Percentiles rank a stretch among this genome's conserved stretches.
Conservation (phyloP, 176 grass and related monocot genomes). For the Rhipidocladum racemiflorum region DNA sequence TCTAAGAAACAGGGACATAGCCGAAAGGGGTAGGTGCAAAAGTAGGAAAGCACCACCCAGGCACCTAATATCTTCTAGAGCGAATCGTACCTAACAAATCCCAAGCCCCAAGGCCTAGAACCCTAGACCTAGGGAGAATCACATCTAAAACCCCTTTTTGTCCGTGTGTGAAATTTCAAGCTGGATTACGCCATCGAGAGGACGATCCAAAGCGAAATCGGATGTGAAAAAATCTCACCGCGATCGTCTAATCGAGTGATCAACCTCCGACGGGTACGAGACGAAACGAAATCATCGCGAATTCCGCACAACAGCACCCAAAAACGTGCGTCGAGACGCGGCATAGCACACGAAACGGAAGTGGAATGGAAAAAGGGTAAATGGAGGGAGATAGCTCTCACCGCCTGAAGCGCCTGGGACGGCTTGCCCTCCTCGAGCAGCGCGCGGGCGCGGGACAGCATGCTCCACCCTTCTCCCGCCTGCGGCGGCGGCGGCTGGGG, state of each 20-base stretch:
- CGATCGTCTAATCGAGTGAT: slow-evolving; percentile 12
- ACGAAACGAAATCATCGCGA: not conserved
- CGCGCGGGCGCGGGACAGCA: slow-evolving; percentile 62
- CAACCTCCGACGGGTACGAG: not conserved
- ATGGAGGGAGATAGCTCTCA: slow-evolving; percentile 28
- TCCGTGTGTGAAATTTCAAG: not conserved
- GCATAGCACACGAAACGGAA: slow-evolving; percentile 18
- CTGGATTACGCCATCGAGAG: not conserved
- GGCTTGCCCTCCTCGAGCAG: slow-evolving; percentile 76
- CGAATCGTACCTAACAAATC: slow-evolving; percentile 26
- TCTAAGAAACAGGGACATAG: slow-evolving; percentile 15
- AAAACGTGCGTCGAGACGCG: not conserved
- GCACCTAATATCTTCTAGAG: slow-evolving; percentile 18
- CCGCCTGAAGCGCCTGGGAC: slow-evolving; percentile 75
- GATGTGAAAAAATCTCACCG: not conserved
- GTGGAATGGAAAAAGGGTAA: not conserved
- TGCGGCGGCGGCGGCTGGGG: not conserved
- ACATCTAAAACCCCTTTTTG: slow-evolving; percentile 1
- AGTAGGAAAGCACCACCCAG: not conserved
- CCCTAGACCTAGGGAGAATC: slow-evolving; percentile 33
- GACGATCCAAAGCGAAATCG: not conserved
- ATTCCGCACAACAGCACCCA: not conserved
- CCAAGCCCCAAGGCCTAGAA: slow-evolving; percentile 31
- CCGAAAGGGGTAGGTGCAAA: slow-evolving; percentile 16
- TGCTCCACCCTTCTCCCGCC: slow-evolving; percentile 49